Evolutionary conservation across 2,329 filamentous ascomycete species (phyloP), one percentile per base, ranked within the genome.

Genomic region (Rutstroemia sydowiana): DNA sequence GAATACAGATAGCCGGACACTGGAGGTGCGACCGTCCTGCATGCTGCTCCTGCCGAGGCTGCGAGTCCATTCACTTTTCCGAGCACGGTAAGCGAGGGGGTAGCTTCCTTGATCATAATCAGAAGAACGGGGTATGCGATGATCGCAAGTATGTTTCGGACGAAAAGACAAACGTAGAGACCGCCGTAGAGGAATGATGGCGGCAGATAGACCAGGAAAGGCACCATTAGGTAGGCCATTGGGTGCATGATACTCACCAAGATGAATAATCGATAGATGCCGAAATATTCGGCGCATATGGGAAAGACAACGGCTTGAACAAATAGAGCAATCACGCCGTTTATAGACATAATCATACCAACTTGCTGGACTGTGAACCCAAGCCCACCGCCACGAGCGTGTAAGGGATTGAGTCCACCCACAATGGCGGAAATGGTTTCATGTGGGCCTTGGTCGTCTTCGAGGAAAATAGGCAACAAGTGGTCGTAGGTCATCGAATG

Each of bases 401-500:
- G n/a, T n/a, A 87, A 72, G 2, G 67, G 71, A 59, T 69, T 75
- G 61, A 48, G 56, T 49, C 26, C 52, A 4, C 16, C 30, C 3
- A 20, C n/a, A n/a, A 62, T 53, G 5, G 61, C 56, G 5, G 63
- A 55, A 2, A 65, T 59, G 21, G 63, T 54, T 10, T 55, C 51
- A 8, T 54, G 43, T 4, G 56, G 39, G 56, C 69, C 71, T 28
- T 79, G 77, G 37, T 82, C 76, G 61, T 95, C 90, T 67, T 96
- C 90, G 47, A 95, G 81, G 70, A 95, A 96, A 54, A 96, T 95
- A 7, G 91, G 91, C 49, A 95, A 75, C 1, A 96, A 77, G 66
- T 95, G 88, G 64, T 96, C 92, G 69, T 88, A 96, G 0, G 87
- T 90, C 90, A 96, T 96, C 34, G 86, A 89, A 70, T 96, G 91